Conservation (phyloP, 2,329 filamentous ascomycete genomes). For the Monilinia vaccinii-corymbosi region DNA sequence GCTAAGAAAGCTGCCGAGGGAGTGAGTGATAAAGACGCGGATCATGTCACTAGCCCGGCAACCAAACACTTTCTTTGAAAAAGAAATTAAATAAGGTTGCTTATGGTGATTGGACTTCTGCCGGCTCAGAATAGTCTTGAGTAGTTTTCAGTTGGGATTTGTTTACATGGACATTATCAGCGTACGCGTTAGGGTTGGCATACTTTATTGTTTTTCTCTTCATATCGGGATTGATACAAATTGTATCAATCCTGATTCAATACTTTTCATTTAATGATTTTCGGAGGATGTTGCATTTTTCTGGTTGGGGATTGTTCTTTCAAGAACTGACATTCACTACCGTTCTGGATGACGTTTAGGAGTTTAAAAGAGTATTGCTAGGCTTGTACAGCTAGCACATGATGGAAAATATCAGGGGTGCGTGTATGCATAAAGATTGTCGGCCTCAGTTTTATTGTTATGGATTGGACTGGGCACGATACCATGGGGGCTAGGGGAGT, state of each 20-base stretch:
- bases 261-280: neutral
- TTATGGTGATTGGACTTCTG: neutral
- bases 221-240: neutral
- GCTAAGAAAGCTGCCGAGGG: conserved; percentile 20
- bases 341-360: neutral
- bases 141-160: neutral
- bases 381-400: neutral
- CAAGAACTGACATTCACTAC: neutral
- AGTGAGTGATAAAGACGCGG: neutral
- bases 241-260: neutral
- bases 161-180: neutral
- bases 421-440: neutral
- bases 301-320: neutral
- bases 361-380: neutral
- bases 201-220: neutral
- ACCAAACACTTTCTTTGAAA: conserved; percentile 21
- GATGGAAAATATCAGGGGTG: neutral
- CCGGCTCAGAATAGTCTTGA: neutral
- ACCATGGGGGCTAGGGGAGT: neutral
- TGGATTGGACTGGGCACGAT: neutral
- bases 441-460: neutral
- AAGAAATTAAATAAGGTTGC: neutral
- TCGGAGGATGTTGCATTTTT: neutral
- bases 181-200: neutral
- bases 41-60: conserved; percentile 23